Evolutionary conservation across 495 filamentous ascomycete genomes (phyloP).

Genomic region (Aspergillus homomorphus): DNA sequence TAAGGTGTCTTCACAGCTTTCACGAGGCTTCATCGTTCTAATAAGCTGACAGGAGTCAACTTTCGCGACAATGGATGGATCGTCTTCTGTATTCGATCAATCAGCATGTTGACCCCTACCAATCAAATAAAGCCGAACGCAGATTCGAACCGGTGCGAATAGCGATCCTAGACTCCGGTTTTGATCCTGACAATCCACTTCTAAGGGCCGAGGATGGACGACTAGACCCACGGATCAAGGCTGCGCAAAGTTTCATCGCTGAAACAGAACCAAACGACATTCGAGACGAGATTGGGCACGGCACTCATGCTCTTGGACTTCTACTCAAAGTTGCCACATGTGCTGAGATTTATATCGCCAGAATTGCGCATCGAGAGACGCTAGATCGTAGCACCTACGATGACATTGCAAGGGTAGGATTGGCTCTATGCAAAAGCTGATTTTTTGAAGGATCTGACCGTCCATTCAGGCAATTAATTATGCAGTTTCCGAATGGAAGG

Average conservation of each 20-base stretch:
- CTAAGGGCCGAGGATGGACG: conserved; percentile 18
- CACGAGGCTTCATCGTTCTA: conserved; percentile 19
- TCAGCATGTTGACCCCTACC: conserved; percentile 21
- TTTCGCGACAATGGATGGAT: conserved; percentile 27
- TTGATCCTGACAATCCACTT: conserved; percentile 27
- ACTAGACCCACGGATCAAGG: conserved; percentile 26
- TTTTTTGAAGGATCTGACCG: conserved; percentile 17
- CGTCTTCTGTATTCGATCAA: conserved; percentile 23
- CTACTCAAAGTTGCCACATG: conserved; percentile 29
- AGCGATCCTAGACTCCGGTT: conserved; percentile 32
- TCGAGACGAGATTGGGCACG: conserved; percentile 33
- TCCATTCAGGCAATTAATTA: conserved; percentile 30
- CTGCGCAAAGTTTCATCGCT: conserved; percentile 23
- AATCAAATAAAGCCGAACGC: conserved; percentile 6
- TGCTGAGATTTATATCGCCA: conserved; percentile 35
- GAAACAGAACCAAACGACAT: conserved; percentile 20
- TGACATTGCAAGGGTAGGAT: conserved; percentile 29
- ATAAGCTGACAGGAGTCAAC: conserved; percentile 16
- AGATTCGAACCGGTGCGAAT: conserved; percentile 26
- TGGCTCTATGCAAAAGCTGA: conserved; percentile 12
- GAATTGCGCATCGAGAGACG: conserved; percentile 23
- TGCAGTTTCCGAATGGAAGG: conserved; percentile 31
- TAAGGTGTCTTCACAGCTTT: conserved; percentile 16
- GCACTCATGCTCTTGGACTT: conserved; percentile 32
- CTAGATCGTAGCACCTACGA: conserved; percentile 23